Percentiles rank a stretch among this genome's conserved stretches.
Evolutionary conservation across 177 flowering plant genomes (phyloP).

Genomic region (Telopea speciosissima): DNA sequence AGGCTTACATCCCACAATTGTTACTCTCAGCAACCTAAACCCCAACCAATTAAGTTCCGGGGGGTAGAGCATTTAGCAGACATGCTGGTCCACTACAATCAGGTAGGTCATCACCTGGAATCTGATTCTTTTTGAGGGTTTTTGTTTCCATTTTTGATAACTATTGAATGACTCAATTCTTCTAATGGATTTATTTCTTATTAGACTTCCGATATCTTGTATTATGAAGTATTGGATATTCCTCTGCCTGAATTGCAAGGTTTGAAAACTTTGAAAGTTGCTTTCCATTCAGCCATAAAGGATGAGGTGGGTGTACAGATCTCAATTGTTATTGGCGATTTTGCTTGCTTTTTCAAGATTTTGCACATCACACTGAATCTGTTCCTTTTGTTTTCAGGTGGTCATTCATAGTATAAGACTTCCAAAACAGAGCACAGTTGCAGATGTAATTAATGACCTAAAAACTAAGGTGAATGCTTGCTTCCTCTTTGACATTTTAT

Average conservation of each 20-base stretch:
- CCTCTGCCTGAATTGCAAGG: constrained; percentile 75
- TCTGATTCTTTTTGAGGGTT: constrained; percentile 4
- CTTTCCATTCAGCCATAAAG: constrained; percentile 57
- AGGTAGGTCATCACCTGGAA: constrained; percentile 34
- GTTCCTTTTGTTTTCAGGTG: constrained; percentile 36
- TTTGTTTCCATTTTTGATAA: not conserved
- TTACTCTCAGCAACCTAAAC: constrained; percentile 79
- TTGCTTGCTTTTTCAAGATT: too few species aligned
- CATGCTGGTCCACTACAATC: constrained; percentile 77
- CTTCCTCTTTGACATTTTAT: not conserved
- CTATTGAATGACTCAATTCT: not conserved
- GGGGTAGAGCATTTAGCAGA: constrained; percentile 64
- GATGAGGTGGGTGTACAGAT: constrained; percentile 51
- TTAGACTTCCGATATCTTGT: constrained; percentile 65
- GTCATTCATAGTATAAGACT: constrained; percentile 62
- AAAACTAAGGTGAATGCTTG: constrained; percentile 50
- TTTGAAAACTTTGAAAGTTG: constrained; percentile 65
- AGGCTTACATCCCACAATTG: constrained; percentile 82
- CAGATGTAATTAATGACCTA: constrained; percentile 63
- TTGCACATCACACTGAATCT: not conserved
- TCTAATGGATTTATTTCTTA: constrained; percentile 7
- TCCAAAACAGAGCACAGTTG: constrained; percentile 78
- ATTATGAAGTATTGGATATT: constrained; percentile 77
- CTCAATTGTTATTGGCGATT: not conserved
- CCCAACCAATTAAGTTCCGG: constrained; percentile 61